Percentiles rank a stretch among this genome's conserved stretches.
These are phyloP conservation scores for Pochonia chlamydosporia DNA, from an alignment of 2,329 filamentous ascomycete species.

Conservation along the genomic window DNA sequence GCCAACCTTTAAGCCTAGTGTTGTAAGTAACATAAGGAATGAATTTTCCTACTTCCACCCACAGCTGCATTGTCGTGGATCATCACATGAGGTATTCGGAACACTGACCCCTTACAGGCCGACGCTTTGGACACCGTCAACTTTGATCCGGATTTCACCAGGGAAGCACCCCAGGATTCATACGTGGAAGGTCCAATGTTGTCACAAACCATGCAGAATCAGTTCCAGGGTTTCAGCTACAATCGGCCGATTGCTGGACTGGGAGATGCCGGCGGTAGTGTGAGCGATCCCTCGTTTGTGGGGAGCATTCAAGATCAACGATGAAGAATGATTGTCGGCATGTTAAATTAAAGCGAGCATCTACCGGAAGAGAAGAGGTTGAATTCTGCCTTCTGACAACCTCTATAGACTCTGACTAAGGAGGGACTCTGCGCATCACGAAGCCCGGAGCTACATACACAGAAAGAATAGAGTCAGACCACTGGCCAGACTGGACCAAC, in stretches of 20 bases:
- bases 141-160: conserved; percentile 89
- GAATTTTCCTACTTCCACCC: neutral
- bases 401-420: neutral
- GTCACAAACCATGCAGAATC: conserved; percentile 93
- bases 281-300: conserved; percentile 75
- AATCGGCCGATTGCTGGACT: conserved; percentile 91
- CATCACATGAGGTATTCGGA: neutral
- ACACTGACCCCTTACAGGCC: conserved; percentile 37
- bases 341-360: neutral
- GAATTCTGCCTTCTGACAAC: neutral
- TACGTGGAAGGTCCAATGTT: conserved; percentile 87
- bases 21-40: conserved; percentile 58
- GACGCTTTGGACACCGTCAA: conserved; percentile 90
- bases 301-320: conserved; percentile 51
- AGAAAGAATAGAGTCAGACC: neutral
- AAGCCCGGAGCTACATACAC: neutral
- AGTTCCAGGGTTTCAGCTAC: conserved; percentile 95
- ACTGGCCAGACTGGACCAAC: neutral
- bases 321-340: conserved; percentile 15
- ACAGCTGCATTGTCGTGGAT: too few species aligned
- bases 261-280: conserved; percentile 87
- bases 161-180: conserved; percentile 82
- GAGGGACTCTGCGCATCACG: neutral
- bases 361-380: neutral
- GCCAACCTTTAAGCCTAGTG: conserved; percentile 93